Base-by-base conservation (phyloP, 257 asterid genomes). In the Penstemon davidsonii region DNA sequence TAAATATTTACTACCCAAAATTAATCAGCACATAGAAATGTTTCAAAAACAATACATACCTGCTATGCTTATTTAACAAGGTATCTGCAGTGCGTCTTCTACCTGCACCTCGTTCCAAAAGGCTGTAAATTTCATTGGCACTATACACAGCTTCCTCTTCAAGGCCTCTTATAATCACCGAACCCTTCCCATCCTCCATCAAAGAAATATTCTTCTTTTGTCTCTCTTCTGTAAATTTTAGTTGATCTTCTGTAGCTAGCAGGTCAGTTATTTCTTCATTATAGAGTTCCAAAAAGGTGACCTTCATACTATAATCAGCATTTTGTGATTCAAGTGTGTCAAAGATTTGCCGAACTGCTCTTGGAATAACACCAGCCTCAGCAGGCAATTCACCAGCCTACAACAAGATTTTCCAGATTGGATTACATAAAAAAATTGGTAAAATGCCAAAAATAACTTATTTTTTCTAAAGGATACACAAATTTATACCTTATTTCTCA, bases 151-250 rank as follows among this genome's bases (percentile, higher is more conserved):
- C 80, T 81, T 90, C 97, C 74, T 90, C 96, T 78, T 90, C 97
- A 47, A 90, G 97, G 58, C 97, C 96, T 72, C 96, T 80, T 65
- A 88, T 81, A 74, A 84, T 64, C 59, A 90, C 97, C 53, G 66
- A 81, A 60, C 97, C 97, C 74, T 81, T 88, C 61, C 86, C 96
- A 83, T 87, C 97, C 75, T 90, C 96, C 97, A 86, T 84, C 76
- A 88, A 75, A 37, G 93, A 81, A 55, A 86, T 70, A 18, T 81
- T 80, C 76, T 77, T 90, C 79, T 78, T 88, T 62, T 67, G 87
- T 69, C 72, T 84, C 55, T 90, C 96, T 69, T 84, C 94, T 13
- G 64, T 18, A 49, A 75, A 51, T 73, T 81, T 87, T 41, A 73
- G 66, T 19, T 79, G 78, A 69, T 90, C 97, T 71, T 90, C 97